Evolutionary conservation across 2,329 filamentous ascomycete genomes (phyloP), one percentile per base, ranked within the genome.

Genomic region (Capronia americana): DNA sequence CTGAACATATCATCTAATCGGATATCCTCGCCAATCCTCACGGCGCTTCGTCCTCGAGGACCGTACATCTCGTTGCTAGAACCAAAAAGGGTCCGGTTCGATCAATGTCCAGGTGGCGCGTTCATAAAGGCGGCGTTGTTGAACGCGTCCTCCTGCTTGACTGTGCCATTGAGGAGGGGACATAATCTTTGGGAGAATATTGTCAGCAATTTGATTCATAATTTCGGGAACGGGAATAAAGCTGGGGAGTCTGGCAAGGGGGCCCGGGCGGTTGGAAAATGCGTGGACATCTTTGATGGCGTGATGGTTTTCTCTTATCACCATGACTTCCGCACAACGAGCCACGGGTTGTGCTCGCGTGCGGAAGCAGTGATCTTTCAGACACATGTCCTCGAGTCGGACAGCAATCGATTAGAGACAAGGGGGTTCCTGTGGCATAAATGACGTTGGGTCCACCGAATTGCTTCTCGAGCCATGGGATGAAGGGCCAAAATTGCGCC

Each of bases 81-180:
- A 51, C 1, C 20, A 14, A 14, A 51, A 12, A 14, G 8, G 24
- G 14, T 4, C 26, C n/a, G 44, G 24, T n/a, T 38, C n/a, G 20
- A 10, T 61, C 26, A 70, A 26, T 65, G 65, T 63, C 65, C 63
- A 6, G 74, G 75, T 14, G 80, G 79, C 4, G 80, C 79, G 57
- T 79, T 80, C 78, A 83, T 82, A 70, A 84, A 84, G 17, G 81
- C 81, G 2, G 80, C 80, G 63, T 79, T 80, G 65, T 77, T 79
- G 59, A 80, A 76, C 2, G 76, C 78, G 30, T 83, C 80, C 66
- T 83, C 81, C 44, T 79, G 80, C 70, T 90, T 90, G 82, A 90
- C 90, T 34, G 90, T 92, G 60, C 92, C 92, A 76, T 96, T 96
- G 69, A 96, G 88, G 77, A 95, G 83, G 56, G 92, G 92, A 77